phyloP scores from a whole-genome alignment of 805 yeast genomes.

The Lipomyces orientalis region DNA sequence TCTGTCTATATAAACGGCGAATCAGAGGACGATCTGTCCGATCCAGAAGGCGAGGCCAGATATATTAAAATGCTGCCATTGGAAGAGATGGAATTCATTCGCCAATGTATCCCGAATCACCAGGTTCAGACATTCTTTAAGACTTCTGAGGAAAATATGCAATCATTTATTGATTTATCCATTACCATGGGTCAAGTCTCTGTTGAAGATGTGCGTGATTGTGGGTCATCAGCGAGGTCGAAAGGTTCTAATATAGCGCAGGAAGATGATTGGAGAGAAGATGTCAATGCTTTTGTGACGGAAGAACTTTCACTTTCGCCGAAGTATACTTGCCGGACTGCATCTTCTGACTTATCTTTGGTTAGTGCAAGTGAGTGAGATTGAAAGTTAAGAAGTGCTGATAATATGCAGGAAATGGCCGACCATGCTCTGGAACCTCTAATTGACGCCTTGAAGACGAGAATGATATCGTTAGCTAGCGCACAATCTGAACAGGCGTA shows the following conservation, averaged over 20 bases:
- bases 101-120: constrained; percentile 15
- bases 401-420: constrained; percentile 1
- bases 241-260: constrained; percentile 41
- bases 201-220: constrained; percentile 19
- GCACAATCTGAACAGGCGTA: not conserved
- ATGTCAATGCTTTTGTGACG: constrained; percentile 72
- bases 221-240: not conserved
- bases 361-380: not conserved
- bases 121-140: constrained; percentile 11
- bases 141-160: constrained; percentile 10
- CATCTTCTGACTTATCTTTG: constrained; percentile 56
- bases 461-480: constrained; percentile 3
- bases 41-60: constrained; percentile 30
- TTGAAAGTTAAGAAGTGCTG: not conserved
- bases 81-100: constrained; percentile 31
- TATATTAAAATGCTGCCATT: constrained; percentile 18
- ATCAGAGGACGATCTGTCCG: constrained; percentile 27
- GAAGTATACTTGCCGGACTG: constrained; percentile 62
- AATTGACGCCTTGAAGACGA: constrained; percentile 8
- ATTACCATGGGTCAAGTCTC: constrained; percentile 53
- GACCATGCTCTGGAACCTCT: constrained; percentile 17
- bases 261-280: constrained; percentile 58
- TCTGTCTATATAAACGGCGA: constrained; percentile 15
- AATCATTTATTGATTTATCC: constrained; percentile 39
- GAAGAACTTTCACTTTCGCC: constrained; percentile 73